These are phyloP conservation scores for Myriosclerotinia curreyana DNA, from an alignment of 2,329 filamentous ascomycete species.

Conservation along the genomic window DNA sequence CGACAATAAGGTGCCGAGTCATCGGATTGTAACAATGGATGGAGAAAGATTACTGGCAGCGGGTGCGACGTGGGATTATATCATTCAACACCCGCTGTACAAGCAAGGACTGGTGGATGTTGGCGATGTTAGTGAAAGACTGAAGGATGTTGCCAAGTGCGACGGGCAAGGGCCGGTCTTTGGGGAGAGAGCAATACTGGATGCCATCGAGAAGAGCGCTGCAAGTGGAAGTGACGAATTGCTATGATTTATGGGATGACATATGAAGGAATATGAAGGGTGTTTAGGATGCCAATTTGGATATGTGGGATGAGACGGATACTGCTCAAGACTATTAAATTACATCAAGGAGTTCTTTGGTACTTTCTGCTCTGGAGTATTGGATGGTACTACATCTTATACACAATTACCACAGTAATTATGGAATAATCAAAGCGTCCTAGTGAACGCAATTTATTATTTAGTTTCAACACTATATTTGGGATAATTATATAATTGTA, in stretches of 20 bases:
- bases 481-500: too few species aligned
- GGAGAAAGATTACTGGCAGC: slow-evolving; percentile 71
- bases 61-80: slow-evolving; percentile 84
- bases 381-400: background rate
- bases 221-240: slow-evolving; percentile 76
- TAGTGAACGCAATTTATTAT: background rate
- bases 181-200: slow-evolving; percentile 68
- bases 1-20: slow-evolving; percentile 59
- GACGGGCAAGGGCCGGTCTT: slow-evolving; percentile 89
- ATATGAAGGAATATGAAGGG: slow-evolving; percentile 18
- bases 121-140: slow-evolving; percentile 70
- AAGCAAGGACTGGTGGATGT: slow-evolving; percentile 77
- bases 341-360: slow-evolving; percentile 15
- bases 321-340: background rate
- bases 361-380: background rate
- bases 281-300: slow-evolving; percentile 7
- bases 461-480: background rate
- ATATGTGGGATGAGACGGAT: slow-evolving; percentile 2
- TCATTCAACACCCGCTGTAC: slow-evolving; percentile 76
- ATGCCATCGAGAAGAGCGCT: slow-evolving; percentile 75
- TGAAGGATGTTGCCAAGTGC: slow-evolving; percentile 74
- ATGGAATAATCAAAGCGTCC: background rate
- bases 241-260: slow-evolving; percentile 45
- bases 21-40: slow-evolving; percentile 66
- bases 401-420: background rate